Evolutionary conservation across 208 protist genomes (phyloP).

Genomic region (Acanthamoeba sp.): DNA sequence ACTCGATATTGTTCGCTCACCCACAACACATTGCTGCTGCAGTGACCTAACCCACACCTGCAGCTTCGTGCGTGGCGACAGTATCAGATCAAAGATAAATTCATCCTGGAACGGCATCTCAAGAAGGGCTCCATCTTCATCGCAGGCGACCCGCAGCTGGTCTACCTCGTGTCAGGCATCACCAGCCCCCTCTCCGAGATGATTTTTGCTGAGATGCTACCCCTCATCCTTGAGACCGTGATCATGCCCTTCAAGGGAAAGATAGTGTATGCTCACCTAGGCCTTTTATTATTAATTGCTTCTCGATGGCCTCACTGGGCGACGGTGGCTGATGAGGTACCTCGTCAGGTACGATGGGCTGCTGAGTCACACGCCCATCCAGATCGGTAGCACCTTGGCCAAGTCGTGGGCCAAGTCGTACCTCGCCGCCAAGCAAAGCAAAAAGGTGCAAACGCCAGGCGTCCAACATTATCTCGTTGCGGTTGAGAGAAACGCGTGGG

Average conservation of each 20-base stretch:
- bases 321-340: not conserved
- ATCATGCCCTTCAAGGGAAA: constrained; percentile 56
- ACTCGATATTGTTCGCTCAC: constrained; percentile 1
- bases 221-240: constrained; percentile 28
- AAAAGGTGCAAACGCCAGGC: not conserved
- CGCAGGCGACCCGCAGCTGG: not conserved
- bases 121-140: constrained; percentile 64
- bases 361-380: constrained; percentile 2
- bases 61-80: constrained; percentile 17
- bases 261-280: not conserved
- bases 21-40: not conserved
- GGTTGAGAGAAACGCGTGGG: not conserved
- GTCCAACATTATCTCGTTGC: not conserved
- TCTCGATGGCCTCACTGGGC: not conserved
- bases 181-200: constrained; percentile 37
- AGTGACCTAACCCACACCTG: not conserved
- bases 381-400: constrained; percentile 10
- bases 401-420: constrained; percentile 23
- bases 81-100: constrained; percentile 36
- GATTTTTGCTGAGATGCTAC: constrained; percentile 49
- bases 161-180: constrained; percentile 47
- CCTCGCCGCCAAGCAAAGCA: constrained; percentile 38
- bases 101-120: constrained; percentile 35
- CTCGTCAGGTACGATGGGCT: constrained; percentile 28
- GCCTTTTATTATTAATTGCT: not conserved